Base-by-base conservation (phyloP, 1,284 basidiomycete species). In the Ganoderma resinaceum region DNA sequence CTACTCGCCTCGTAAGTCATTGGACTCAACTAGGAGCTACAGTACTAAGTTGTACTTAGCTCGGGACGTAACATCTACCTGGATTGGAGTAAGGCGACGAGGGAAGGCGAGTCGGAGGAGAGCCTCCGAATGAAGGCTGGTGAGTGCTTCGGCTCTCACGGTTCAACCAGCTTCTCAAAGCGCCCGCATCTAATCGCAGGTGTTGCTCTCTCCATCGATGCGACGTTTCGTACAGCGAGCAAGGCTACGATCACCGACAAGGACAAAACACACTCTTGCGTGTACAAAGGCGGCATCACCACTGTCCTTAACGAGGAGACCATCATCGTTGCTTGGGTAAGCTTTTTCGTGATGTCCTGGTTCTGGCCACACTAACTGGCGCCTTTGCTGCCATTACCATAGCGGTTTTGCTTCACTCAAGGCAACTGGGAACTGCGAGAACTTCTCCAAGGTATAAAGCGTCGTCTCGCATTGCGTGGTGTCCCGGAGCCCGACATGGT, bases 401-500 rank as follows among this genome's bases (percentile, higher is more conserved):
- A 68, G 67, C 60, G 59, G 3, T 65, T 64, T 5, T 68, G 66
- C n/a, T 63, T 64, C 9, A 61, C 66, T 0, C 58, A 65, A 35
- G 35, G 23, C 57, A 46, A 46, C 6, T 72, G 67, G 16, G 70
- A 76, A 26, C 72, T 75, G 1, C 59, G 61, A 3, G 74, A 77
- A 49, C 53, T 74, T 1, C 68, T 78, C 1, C 29, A 66, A 11
- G 76, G 75, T 16, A 40, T 74, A 4, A 68, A 65, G 49, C 23
- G 33, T 0, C 70, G 74, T 0, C 72, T 66, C 26, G 62, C 57
- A 1, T n/a, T 62, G 2, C 71, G 76, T 0, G 70, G 65, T 0
- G 58, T 76, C 2, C 23, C 66, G 0, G 35, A 65, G 0, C 75
- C 76, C 0, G 72, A 72, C 46, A 71, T 74, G 61, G 72, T 66